Evolutionary conservation across 2,329 filamentous ascomycete species (phyloP).

Genomic region (Scleromitrula shiraiana): DNA sequence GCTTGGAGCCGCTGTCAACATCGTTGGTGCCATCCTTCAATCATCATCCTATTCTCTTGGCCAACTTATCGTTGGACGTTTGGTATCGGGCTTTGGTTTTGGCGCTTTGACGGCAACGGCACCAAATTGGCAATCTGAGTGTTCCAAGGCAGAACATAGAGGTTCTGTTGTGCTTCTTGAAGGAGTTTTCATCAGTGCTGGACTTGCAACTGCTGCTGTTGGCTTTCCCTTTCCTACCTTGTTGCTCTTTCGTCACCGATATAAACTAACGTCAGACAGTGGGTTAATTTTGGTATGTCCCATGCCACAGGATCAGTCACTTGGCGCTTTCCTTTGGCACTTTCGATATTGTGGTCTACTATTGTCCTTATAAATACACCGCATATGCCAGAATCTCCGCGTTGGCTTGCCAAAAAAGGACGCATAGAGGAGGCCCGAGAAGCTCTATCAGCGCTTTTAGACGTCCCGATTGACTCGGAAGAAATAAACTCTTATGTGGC

Average conservation of each 20-base stretch:
- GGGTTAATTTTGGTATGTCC: slow-evolving; percentile 50
- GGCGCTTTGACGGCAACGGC: slow-evolving; percentile 42
- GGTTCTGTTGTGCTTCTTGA: slow-evolving; percentile 55
- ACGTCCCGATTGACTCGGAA: slow-evolving; percentile 38
- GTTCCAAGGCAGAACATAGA: slow-evolving; percentile 47
- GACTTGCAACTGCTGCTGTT: slow-evolving; percentile 21
- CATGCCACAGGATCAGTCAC: slow-evolving; percentile 42
- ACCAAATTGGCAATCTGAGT: slow-evolving; percentile 55
- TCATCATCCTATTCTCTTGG: slow-evolving; percentile 36
- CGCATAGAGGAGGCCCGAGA: slow-evolving; percentile 37
- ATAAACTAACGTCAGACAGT: slow-evolving; percentile 34
- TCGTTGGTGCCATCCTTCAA: slow-evolving; percentile 43
- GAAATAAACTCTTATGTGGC: slow-evolving; percentile 46
- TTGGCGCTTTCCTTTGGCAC: slow-evolving; percentile 55
- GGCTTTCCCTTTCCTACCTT: not conserved
- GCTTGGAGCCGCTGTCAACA: slow-evolving; percentile 48
- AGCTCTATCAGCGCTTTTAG: slow-evolving; percentile 36
- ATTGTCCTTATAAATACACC: slow-evolving; percentile 47
- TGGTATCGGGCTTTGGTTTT: slow-evolving; percentile 43
- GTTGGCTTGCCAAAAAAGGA: slow-evolving; percentile 40
- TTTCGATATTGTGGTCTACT: slow-evolving; percentile 50
- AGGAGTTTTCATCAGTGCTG: slow-evolving; percentile 47
- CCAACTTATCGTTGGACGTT: slow-evolving; percentile 45
- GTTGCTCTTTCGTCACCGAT: not conserved
- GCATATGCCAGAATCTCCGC: slow-evolving; percentile 43